Evolutionary conservation across 768 basidiomycete genomes (phyloP).

Genomic region (Chalciporus pseudorubinellus): DNA sequence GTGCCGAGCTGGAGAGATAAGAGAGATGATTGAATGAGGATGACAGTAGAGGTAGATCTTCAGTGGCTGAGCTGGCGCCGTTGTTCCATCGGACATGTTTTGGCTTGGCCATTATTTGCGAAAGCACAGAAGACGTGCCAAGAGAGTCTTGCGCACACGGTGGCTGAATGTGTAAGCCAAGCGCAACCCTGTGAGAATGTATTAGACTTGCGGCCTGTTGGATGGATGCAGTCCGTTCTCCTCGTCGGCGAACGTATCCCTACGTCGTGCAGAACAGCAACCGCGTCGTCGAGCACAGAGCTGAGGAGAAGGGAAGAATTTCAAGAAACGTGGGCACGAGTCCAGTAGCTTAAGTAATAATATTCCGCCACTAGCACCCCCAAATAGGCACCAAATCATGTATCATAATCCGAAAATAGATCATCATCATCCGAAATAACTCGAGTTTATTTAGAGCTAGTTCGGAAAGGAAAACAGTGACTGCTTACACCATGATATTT

Average conservation of each 20-base stretch:
- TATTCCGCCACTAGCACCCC: constrained; percentile 6
- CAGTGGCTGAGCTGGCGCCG: constrained; percentile 14
- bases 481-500: too few relatives aligned
- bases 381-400: constrained; percentile 15
- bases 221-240: neutral
- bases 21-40: constrained; percentile 1
- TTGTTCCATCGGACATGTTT: constrained; percentile 35
- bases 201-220: neutral
- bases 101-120: constrained; percentile 55
- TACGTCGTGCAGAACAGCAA: constrained; percentile 3
- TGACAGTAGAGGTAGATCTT: neutral
- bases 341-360: constrained; percentile 25
- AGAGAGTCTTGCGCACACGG: constrained; percentile 34
- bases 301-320: constrained; percentile 1
- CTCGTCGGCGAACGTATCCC: neutral
- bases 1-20: constrained; percentile 11
- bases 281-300: constrained; percentile 7
- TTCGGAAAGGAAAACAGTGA: too few relatives aligned
- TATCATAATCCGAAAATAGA: constrained; percentile 4
- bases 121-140: constrained; percentile 37
- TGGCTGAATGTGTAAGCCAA: constrained; percentile 29
- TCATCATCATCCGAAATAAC: neutral
- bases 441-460: neutral
- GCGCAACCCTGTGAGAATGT: neutral
- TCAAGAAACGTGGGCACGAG: constrained; percentile 14